Base-by-base conservation (phyloP, 768 basidiomycete genomes). In the Boletus pseudopeckii region DNA sequence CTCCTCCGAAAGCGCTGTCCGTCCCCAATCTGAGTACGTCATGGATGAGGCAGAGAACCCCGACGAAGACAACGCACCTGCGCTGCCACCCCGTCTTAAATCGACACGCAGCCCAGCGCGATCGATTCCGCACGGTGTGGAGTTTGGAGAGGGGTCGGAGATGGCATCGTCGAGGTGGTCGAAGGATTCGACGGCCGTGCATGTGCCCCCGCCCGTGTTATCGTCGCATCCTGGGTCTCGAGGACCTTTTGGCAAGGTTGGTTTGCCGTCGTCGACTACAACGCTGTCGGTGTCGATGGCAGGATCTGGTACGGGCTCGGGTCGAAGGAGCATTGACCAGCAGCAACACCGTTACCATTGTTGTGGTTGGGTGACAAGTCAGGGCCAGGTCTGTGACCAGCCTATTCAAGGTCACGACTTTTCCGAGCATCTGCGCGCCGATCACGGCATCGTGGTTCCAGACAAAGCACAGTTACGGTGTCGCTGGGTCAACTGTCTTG, bases 1-100 rank as follows among this genome's bases (percentile, higher is more conserved):
- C 40, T 39, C 18, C 26, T 28, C 54, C 15, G 49, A 55, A 24
- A 44, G 28, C 14, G 26, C 15, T 9, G 33, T 49, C 26, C 69
- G 47, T 28, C 55, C 62, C 4, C 77, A 74, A 15, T 77, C 77
- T 9, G 83, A 84, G 39, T 85, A 83, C 61, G 82, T 84, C 32
- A 80, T 86, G 75, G 83, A 86, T 0, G 84, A 85, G 48, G 79
- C 82, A 52, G 77, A 62, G 32, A 20, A 75, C 2, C 24, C 24
- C 24, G 24, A 24, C 24, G 24, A 4, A 24, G 73, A 69, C 8
- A 65, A 59, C 15, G 26, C 58, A 1, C 56, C 58, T 5, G 33
- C 73, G 1, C 75, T 68, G 2, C 64, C 78, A 8, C 79, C 80
- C 2, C 80, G 81, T 5, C 76, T 68, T n/a, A 66, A 50, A 30